These are phyloP conservation scores for Starmerella asiatica DNA, from an alignment of 805 yeast genomes.

Conservation along the genomic window DNA sequence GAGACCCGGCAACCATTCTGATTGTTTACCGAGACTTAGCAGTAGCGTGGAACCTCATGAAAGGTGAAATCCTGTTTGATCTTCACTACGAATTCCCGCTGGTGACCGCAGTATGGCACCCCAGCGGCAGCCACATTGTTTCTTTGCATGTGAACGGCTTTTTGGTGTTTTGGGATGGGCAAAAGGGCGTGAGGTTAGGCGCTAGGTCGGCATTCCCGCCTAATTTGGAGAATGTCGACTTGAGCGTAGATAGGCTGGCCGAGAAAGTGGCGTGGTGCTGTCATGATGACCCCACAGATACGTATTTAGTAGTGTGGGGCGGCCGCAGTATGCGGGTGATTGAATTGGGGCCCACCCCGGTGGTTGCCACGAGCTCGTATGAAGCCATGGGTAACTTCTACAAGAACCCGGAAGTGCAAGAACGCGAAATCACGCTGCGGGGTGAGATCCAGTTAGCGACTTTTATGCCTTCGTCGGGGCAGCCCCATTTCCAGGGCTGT, in stretches of 20 bases:
- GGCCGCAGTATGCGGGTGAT: slow-evolving; percentile 29
- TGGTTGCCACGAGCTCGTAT: slow-evolving; percentile 68
- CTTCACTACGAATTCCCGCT: slow-evolving; percentile 43
- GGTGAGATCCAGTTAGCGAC: slow-evolving; percentile 6
- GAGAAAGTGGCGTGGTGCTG: slow-evolving; percentile 54
- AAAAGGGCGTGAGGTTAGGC: slow-evolving; percentile 55
- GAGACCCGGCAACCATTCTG: slow-evolving; percentile 69
- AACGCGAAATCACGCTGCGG: slow-evolving; percentile 6
- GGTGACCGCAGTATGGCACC: slow-evolving; percentile 62
- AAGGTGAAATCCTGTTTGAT: slow-evolving; percentile 41
- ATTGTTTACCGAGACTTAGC: slow-evolving; percentile 61
- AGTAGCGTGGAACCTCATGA: slow-evolving; percentile 51
- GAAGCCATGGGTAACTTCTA: slow-evolving; percentile 71
- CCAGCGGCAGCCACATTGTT: slow-evolving; percentile 75
- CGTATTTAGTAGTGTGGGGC: slow-evolving; percentile 44
- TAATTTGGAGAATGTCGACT: slow-evolving; percentile 14
- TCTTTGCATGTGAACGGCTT: slow-evolving; percentile 75
- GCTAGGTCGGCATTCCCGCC: slow-evolving; percentile 42
- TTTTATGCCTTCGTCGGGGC: slow-evolving; percentile 10
- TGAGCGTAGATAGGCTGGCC: slow-evolving; percentile 12
- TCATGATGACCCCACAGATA: slow-evolving; percentile 63
- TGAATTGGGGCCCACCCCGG: slow-evolving; percentile 69
- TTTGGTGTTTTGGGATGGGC: slow-evolving; percentile 84
- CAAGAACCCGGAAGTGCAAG: slow-evolving; percentile 30
- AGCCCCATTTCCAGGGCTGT: slow-evolving; percentile 46